Evolutionary conservation across 1,284 basidiomycete genomes (phyloP).

Genomic region (Somion occarium): DNA sequence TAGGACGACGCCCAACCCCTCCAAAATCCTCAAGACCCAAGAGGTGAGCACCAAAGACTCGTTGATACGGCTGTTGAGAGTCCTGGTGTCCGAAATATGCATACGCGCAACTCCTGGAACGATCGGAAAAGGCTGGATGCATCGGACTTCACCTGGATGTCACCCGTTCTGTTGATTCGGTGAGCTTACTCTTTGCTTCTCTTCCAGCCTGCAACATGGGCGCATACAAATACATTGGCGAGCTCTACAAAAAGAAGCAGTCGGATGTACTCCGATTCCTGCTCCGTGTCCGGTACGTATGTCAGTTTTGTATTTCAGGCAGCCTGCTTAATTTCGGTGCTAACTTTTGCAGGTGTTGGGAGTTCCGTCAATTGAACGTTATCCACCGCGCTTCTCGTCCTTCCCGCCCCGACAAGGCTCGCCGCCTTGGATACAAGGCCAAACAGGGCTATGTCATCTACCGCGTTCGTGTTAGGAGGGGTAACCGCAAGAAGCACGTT

Average conservation of each 20-base stretch:
- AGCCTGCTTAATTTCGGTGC: constrained; percentile 2
- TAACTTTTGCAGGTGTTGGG: constrained; percentile 79
- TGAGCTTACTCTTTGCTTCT: constrained; percentile 7
- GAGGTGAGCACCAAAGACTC: constrained; percentile 21
- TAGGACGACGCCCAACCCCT: constrained; percentile 15
- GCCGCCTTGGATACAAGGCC: constrained; percentile 98
- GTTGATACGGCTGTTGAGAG: neutral
- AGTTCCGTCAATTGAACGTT: constrained; percentile 97
- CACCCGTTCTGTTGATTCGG: constrained; percentile 6
- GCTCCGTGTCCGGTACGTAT: constrained; percentile 85
- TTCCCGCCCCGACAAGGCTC: constrained; percentile 98
- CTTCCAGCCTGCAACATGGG: constrained; percentile 52
- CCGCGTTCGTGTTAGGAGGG: constrained; percentile 95
- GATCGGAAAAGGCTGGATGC: constrained; percentile 26
- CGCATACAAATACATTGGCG: constrained; percentile 97
- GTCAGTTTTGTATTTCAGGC: neutral
- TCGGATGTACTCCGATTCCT: constrained; percentile 98
- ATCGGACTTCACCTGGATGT: constrained; percentile 21
- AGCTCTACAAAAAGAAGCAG: constrained; percentile 95
- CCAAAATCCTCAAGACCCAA: constrained; percentile 29
- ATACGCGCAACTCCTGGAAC: neutral
- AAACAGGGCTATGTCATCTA: constrained; percentile 99
- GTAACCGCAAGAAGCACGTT: constrained; percentile 99
- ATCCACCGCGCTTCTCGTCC: constrained; percentile 98
- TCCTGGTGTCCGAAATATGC: neutral